Percentiles rank a stretch among this genome's conserved stretches.
Conservation (phyloP, 495 filamentous ascomycete genomes). For the Aspergillus homomorphus region DNA sequence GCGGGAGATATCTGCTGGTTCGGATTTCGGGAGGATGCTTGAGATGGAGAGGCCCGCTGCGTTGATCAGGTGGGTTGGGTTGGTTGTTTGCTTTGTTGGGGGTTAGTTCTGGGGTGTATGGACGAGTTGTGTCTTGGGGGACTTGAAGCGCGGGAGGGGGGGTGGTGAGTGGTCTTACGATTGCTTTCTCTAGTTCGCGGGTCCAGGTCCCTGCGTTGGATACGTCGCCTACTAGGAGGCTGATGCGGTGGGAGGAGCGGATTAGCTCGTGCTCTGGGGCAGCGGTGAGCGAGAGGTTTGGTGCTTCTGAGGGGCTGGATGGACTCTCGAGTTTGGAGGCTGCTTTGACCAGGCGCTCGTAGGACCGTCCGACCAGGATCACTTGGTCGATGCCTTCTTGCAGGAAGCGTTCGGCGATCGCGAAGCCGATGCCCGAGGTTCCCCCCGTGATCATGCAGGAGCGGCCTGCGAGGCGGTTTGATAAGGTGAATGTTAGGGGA, state of each 20-base stretch:
- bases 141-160: too few species aligned
- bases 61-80: conserved; percentile 65
- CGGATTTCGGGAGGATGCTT: conserved; percentile 51
- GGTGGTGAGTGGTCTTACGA: too few species aligned
- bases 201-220: conserved; percentile 44
- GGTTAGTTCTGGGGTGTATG: not conserved
- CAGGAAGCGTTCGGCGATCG: conserved; percentile 67
- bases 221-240: conserved; percentile 47
- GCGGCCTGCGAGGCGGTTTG: conserved; percentile 37
- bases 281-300: not conserved
- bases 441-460: conserved; percentile 61
- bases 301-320: conserved; percentile 5
- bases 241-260: conserved; percentile 21
- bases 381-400: conserved; percentile 54
- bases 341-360: conserved; percentile 38
- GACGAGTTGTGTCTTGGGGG: not conserved
- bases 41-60: conserved; percentile 67
- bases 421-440: conserved; percentile 61
- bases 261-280: conserved; percentile 6
- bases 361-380: conserved; percentile 52
- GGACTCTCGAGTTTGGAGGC: conserved; percentile 17
- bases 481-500: conserved; percentile 6
- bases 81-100: conserved; percentile 1
- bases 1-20: conserved; percentile 37
- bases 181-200: conserved; percentile 38